Evolutionary conservation across 768 basidiomycete genomes (phyloP).

Genomic region (Tricholoma sp.): DNA sequence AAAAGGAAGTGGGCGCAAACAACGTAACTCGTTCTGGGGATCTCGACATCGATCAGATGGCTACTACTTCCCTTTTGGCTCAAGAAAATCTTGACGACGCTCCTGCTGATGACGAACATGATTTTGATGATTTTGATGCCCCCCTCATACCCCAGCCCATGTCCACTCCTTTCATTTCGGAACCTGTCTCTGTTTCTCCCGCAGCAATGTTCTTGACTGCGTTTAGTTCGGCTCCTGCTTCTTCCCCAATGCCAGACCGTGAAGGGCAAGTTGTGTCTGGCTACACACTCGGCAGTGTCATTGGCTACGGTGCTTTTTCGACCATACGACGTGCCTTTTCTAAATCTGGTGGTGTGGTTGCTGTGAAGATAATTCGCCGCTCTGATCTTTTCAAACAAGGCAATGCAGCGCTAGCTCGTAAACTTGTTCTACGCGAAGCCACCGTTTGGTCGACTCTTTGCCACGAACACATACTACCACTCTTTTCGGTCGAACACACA

Average conservation of each 20-base stretch:
- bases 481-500: conserved; percentile 61
- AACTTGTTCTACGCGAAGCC: conserved; percentile 66
- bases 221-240: conserved; percentile 41
- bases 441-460: conserved; percentile 68
- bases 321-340: conserved; percentile 67
- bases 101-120: neutral
- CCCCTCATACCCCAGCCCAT: neutral
- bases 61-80: conserved; percentile 16
- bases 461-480: conserved; percentile 84
- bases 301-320: conserved; percentile 81
- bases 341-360: conserved; percentile 60
- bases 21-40: conserved; percentile 2
- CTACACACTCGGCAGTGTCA: conserved; percentile 69
- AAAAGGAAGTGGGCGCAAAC: conserved; percentile 3
- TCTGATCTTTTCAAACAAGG: conserved; percentile 49
- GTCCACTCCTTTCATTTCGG: conserved; percentile 10
- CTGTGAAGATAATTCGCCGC: conserved; percentile 78
- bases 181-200: conserved; percentile 44
- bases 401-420: conserved; percentile 42
- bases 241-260: conserved; percentile 46
- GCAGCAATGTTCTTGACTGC: conserved; percentile 72
- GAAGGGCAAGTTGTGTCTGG: conserved; percentile 65
- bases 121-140: conserved; percentile 1
- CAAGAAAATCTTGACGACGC: neutral
- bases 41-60: conserved; percentile 20